phyloP scores from a whole-genome alignment of 2,329 filamentous ascomycete genomes.

The Sporothrix humicola region DNA sequence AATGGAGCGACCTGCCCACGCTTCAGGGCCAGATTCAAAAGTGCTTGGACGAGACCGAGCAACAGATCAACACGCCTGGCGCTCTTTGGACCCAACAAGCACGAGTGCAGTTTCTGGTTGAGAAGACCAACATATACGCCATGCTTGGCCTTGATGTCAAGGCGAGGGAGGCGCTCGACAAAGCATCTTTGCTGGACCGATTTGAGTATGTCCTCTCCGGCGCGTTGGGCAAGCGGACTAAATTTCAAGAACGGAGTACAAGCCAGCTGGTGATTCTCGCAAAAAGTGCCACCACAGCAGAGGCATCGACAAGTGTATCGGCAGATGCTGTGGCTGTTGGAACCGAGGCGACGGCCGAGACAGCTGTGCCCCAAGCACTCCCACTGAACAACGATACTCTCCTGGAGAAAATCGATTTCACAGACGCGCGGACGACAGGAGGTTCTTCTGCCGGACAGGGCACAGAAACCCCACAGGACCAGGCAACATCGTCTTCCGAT shows the following conservation, averaged over 20 bases:
- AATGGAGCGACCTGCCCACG: conserved; percentile 64
- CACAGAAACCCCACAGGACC: background rate
- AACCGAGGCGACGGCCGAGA: conserved; percentile 22
- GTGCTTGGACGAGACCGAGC: conserved; percentile 51
- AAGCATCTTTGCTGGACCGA: conserved; percentile 68
- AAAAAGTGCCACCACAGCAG: conserved; percentile 60
- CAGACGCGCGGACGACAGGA: conserved; percentile 44
- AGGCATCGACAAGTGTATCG: background rate
- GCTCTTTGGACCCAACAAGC: conserved; percentile 53
- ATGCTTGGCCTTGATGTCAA: conserved; percentile 81
- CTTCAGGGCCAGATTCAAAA: conserved; percentile 58
- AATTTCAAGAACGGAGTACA: conserved; percentile 76
- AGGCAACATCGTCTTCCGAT: background rate
- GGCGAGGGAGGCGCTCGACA: conserved; percentile 72
- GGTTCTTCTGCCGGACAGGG: conserved; percentile 40
- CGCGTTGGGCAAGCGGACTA: conserved; percentile 82
- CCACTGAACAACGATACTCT: conserved; percentile 91
- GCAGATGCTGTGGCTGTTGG: background rate
- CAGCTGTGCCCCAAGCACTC: conserved; percentile 66
- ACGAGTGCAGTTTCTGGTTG: conserved; percentile 75
- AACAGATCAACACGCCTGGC: conserved; percentile 42
- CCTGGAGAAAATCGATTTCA: conserved; percentile 84
- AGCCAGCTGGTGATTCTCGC: conserved; percentile 93
- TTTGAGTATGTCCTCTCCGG: conserved; percentile 86
- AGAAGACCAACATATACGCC: conserved; percentile 81